A percentile compares a stretch with the other conserved stretches of the same genome.
phyloP scores from a whole-genome alignment of 176 grass and related monocot genomes.

The Aegilops umbellulata region DNA sequence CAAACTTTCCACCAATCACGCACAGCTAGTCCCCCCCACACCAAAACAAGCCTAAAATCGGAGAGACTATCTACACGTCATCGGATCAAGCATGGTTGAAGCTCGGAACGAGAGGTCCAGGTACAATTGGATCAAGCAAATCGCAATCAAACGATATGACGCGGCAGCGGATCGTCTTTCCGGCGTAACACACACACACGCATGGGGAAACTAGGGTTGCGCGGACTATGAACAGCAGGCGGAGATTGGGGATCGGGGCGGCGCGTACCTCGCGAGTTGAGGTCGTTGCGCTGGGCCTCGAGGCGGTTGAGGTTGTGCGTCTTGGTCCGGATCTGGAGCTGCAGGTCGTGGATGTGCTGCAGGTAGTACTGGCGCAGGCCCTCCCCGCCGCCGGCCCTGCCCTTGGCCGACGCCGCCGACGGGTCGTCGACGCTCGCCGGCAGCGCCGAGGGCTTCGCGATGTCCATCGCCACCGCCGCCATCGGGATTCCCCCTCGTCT shows the following conservation, averaged over 20 bases:
- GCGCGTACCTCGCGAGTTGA: conserved; percentile 74
- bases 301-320: conserved; percentile 74
- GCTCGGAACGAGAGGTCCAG: background rate
- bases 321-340: conserved; percentile 61
- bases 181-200: background rate
- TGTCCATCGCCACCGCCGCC: conserved; percentile 52
- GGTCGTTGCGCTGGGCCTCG: conserved; percentile 84
- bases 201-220: background rate
- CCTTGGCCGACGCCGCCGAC: conserved; percentile 15
- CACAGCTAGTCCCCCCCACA: background rate
- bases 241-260: background rate
- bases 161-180: background rate
- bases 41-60: background rate
- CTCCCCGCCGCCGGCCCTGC: conserved; percentile 48
- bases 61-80: background rate
- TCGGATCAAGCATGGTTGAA: background rate
- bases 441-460: conserved; percentile 34
- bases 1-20: background rate
- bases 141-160: no score
- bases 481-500: background rate
- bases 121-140: background rate
- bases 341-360: conserved; percentile 80
- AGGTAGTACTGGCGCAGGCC: conserved; percentile 80
- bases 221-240: background rate
- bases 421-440: background rate